Evolutionary conservation across 495 filamentous ascomycete species (phyloP), one percentile per base, ranked within the genome.

Genomic region (Xylaria intraflava): DNA sequence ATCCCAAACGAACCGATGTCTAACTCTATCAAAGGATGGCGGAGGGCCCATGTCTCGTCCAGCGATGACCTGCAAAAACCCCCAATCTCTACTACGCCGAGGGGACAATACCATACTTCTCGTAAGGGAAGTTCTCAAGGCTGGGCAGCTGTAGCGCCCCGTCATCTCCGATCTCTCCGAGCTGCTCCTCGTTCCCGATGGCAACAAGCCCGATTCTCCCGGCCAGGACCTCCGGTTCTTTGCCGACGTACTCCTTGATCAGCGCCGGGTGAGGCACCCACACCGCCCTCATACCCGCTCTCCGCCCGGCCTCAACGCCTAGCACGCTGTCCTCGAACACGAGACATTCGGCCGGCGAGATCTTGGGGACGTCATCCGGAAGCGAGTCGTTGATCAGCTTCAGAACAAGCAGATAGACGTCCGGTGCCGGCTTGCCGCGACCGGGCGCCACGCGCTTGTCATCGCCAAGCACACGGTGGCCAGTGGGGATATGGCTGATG

Each of bases 311-410:
- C 68, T 96, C 90, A 0, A 92, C 85, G 1, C 90, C 90, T 0
- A 86, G 82, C 11, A 95, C 88, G 16, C 83, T 83, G 62, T 95
- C 90, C 67, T 95, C 90, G 65, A 96, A 95, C 2, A 95, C 90
- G 11, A 96, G 71, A 70, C 89, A 94, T 68, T 95, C 89, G 38
- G 79, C 79, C 0, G 87, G 86, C 60, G 56, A 65, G 40, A 69
- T 67, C 38, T 51, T 46, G 14, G 54, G 26, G 1, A 43, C 30
- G 1, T 46, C 62, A 0, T 62, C 59, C 3, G 76, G 57, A n/a
- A 88, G 46, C 5, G 71, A 72, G 3, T 65, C 65, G 68, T 95
- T 95, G 46, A 96, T 82, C 0, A 77, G 80, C 69, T 86, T 73
- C 56, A 96, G 65, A 0, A 89, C 89, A 1, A 93, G 64, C 16